phyloP scores from a whole-genome alignment of 345 rosid genomes.

The Dipteronia dyeriana region DNA sequence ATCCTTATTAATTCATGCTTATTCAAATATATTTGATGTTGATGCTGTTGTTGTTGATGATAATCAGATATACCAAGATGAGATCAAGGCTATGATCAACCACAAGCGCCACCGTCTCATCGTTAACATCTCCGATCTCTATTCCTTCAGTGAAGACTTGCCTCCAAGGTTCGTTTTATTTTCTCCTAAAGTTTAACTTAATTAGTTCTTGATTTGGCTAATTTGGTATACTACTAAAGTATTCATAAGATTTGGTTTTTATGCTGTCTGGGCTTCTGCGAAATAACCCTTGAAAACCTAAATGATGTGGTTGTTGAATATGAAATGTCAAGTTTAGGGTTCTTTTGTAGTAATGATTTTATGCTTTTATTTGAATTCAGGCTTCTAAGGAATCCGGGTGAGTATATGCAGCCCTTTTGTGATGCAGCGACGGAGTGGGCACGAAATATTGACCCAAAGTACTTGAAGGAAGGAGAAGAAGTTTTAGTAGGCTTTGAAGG shows the following conservation, averaged over 20 bases:
- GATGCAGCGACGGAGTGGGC: slow-evolving; percentile 90
- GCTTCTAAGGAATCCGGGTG: slow-evolving; percentile 76
- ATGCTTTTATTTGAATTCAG: slow-evolving; percentile 35
- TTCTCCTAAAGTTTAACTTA: neutral
- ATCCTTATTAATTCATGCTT: neutral
- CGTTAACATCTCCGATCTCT: slow-evolving; percentile 87
- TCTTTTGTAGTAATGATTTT: neutral
- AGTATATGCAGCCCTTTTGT: slow-evolving; percentile 87
- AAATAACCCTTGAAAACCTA: no score
- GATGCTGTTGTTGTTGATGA: neutral
- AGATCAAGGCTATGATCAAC: slow-evolving; percentile 79
- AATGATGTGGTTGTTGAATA: neutral
- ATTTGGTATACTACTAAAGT: no score
- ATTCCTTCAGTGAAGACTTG: slow-evolving; percentile 56
- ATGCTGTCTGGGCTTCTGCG: neutral
- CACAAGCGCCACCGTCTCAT: slow-evolving; percentile 93
- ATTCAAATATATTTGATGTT: neutral
- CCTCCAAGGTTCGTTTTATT: slow-evolving; percentile 53
- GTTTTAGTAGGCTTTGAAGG: slow-evolving; percentile 94
- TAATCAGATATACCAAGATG: slow-evolving; percentile 69
- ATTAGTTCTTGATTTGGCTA: neutral
- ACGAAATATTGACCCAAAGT: slow-evolving; percentile 65
- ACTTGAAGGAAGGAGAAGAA: slow-evolving; percentile 82
- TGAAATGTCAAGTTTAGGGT: neutral
- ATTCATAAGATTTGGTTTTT: neutral